Base-by-base conservation (phyloP, 306 rosid species). In the Ceratonia siliqua region DNA sequence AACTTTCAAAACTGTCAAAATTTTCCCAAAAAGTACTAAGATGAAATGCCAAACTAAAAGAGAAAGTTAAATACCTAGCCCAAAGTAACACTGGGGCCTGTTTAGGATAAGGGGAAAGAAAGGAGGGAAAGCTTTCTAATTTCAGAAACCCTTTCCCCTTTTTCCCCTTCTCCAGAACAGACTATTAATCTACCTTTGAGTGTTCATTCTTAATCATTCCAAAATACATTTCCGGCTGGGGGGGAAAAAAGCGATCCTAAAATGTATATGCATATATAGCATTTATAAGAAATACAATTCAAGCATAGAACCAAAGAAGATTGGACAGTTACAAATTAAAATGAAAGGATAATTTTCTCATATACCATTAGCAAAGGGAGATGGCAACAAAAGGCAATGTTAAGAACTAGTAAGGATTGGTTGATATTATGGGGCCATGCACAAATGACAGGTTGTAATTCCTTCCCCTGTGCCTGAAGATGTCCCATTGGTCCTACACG, bases 381-480 rank as follows among this genome's bases (percentile, higher is more conserved):
- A 48, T 12, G 28, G 14, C 54, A 61, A 70, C 50, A 62, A 52
- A 32, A 30, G 41, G 30, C 42, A 62, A 25, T 7, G 46, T 61
- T 22, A 53, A 62, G 43, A 62, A 62, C 81, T n/a, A 58, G 30
- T 25, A 52, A 25, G 36, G 27, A 48, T 77, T 50, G 42, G 39
- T 15, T 13, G 14, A 2, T 25, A 69, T 17, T 12, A 59, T 4
- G n/a, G 12, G 32, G 21, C 21, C 1, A 14, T 46, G 20, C 69
- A 22, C 41, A 32, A 43, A 15, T 57, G 24, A 54, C 59, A 39
- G 56, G 27, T 32, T 46, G 41, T n/a, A 28, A 59, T 46, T 21
- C 17, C n/a, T 13, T 32, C 38, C 20, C 38, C 49, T 32, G 57
- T n/a, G 70, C 18, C 39, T 32, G 61, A 62, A 33, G 50, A n/a